Conservation (phyloP, 352 stramenopile genomes). For the Sclerospora graminicola region DNA sequence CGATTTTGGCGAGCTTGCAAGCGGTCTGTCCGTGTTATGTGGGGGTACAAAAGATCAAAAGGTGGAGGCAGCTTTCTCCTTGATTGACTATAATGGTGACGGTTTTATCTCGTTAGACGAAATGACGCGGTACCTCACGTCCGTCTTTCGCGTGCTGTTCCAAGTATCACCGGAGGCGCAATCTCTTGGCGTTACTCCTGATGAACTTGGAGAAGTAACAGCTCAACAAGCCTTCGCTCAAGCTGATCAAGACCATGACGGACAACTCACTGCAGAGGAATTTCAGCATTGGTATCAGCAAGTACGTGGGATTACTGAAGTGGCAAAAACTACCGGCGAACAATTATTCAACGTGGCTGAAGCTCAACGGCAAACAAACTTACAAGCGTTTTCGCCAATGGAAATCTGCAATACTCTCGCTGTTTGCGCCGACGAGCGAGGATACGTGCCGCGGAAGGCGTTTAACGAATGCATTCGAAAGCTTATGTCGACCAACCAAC, state of each 20-base stretch:
- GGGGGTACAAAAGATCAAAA: constrained; percentile 82
- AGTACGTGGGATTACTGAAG: constrained; percentile 54
- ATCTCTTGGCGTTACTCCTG: constrained; percentile 46
- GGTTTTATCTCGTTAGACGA: constrained; percentile 81
- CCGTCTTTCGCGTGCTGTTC: constrained; percentile 80
- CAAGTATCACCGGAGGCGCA: constrained; percentile 62
- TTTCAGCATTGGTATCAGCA: constrained; percentile 83
- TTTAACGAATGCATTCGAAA: constrained; percentile 77
- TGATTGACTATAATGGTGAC: constrained; percentile 87
- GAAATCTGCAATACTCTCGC: constrained; percentile 74
- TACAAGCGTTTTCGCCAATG: constrained; percentile 60
- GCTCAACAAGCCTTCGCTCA: constrained; percentile 70
- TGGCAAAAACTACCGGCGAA: constrained; percentile 69
- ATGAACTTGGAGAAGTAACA: constrained; percentile 73
- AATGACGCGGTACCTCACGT: constrained; percentile 83
- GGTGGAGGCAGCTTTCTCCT: constrained; percentile 67
- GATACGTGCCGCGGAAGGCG: constrained; percentile 53
- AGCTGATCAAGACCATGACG: constrained; percentile 58
- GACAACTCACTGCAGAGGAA: constrained; percentile 70
- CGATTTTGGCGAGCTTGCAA: constrained; percentile 78
- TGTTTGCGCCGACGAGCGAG: constrained; percentile 55
- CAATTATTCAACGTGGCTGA: constrained; percentile 69
- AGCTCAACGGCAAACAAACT: constrained; percentile 61
- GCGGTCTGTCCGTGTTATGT: constrained; percentile 73
- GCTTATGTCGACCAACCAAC: constrained; percentile 46